Base-by-base conservation (phyloP, 176 grass and related monocot species). In the Bolboschoenus planiculmis region DNA sequence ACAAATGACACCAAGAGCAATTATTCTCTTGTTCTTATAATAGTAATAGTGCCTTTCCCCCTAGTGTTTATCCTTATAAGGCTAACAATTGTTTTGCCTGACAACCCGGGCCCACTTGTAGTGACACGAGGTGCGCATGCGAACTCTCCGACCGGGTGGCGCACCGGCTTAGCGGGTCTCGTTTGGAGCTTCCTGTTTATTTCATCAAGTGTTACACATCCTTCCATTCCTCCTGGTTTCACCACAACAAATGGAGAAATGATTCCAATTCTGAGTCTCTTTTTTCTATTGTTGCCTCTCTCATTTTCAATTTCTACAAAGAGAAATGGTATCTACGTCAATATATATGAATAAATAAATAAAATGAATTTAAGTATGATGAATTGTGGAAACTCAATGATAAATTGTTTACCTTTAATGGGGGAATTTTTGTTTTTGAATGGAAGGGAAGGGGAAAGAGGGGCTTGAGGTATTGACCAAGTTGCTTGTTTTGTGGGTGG, bases 81-180 rank as follows among this genome's bases (percentile, higher is more conserved):
- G 76, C 96, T 91, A 59, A 92, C 87, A 39, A 99, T 91, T 1
- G 87, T 78, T 87, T 91, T 99, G 24, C 96, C 96, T 0, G 96
- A 99, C 26, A 95, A 59, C 20, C 92, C 92, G n/a, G 84, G 90
- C 62, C 84, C 85, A 83, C 84, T 83, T 16, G 93, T 73, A 9
- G 90, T 88, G 3, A 84, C 89, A 35, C 90, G 87, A 44, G 96
- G 96, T 55, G 72, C 86, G 79, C 87, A 84, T 18, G 92, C 92
- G 58, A 84, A 99, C 84, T 99, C 92, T 57, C 96, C 96, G 29
- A 99, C 96, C 54, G 96, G 92, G 86, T 99, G 96, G 20, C 89
- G 92, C 11, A 99, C 96, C 0, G 96, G 96, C 11, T 91, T 81
- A 23, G 91, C 44, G 2, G 96, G 96, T 29, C 91, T 84, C 87